Evolutionary conservation across 2,329 filamentous ascomycete genomes (phyloP).

Genomic region (Exophiala dermatitidis): DNA sequence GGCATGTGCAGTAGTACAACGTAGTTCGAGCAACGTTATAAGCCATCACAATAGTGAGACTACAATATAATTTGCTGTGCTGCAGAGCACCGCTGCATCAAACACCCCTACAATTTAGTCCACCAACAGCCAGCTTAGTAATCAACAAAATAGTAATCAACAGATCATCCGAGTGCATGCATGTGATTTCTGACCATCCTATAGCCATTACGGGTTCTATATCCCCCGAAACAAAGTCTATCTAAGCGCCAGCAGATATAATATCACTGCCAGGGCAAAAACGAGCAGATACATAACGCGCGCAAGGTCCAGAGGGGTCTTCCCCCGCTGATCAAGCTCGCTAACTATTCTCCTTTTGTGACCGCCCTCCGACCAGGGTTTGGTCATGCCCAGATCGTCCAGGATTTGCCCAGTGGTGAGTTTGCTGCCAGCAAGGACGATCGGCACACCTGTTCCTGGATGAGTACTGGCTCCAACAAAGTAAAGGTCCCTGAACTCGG

Average conservation of each 20-base stretch:
- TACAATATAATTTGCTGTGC: no score
- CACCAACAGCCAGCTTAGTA: no score
- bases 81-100: no score
- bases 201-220: no score
- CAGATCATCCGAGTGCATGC: no score
- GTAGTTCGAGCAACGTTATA: no score
- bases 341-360: slow-evolving; percentile 20
- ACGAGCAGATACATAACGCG: slow-evolving; percentile 3
- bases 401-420: slow-evolving; percentile 52
- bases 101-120: no score
- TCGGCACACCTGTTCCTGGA: slow-evolving; percentile 68
- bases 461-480: slow-evolving; percentile 71
- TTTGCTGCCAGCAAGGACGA: slow-evolving; percentile 62
- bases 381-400: slow-evolving; percentile 32
- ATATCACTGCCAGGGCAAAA: slow-evolving; percentile 8
- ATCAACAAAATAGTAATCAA: no score
- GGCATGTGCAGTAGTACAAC: no score
- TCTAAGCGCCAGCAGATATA: slow-evolving; percentile 3
- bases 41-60: no score
- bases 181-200: no score
- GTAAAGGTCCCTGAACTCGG: slow-evolving; percentile 44
- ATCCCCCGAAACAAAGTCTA: neutral
- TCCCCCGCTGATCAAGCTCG: slow-evolving; percentile 18
- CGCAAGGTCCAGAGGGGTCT: slow-evolving; percentile 15
- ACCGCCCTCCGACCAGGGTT: slow-evolving; percentile 36